phyloP scores from a whole-genome alignment of 257 asterid species.

The Scutellaria minor region DNA sequence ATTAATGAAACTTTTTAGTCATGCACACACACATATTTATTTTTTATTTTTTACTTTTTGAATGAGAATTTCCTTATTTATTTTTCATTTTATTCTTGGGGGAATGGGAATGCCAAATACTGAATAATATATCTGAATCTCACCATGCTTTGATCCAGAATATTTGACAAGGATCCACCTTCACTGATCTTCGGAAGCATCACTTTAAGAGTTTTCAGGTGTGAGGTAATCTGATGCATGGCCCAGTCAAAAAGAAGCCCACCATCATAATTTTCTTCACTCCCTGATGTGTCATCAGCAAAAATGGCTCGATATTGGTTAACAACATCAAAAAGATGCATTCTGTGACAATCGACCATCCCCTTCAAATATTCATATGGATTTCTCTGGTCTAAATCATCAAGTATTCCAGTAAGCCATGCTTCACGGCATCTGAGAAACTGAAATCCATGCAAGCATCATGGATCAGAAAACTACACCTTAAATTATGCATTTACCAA shows the following conservation, averaged over 20 bases:
- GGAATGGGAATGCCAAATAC: neutral
- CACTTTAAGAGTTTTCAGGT: slow-evolving; percentile 78
- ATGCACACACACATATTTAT: neutral
- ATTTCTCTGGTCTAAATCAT: slow-evolving; percentile 93
- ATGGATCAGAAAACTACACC: slow-evolving; percentile 38
- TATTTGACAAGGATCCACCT: slow-evolving; percentile 94
- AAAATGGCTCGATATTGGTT: slow-evolving; percentile 98
- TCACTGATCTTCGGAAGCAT: slow-evolving; percentile 97
- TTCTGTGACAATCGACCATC: slow-evolving; percentile 87
- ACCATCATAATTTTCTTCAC: slow-evolving; percentile 94
- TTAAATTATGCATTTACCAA: neutral
- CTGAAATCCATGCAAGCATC: slow-evolving; percentile 47
- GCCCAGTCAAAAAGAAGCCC: slow-evolving; percentile 99
- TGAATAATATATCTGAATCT: slow-evolving; percentile 41
- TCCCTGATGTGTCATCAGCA: slow-evolving; percentile 91
- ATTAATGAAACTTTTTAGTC: neutral
- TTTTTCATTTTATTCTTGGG: neutral
- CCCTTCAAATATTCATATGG: slow-evolving; percentile 96
- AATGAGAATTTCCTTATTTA: neutral
- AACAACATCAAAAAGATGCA: slow-evolving; percentile 95
- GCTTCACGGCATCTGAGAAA: slow-evolving; percentile 96
- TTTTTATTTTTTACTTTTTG: neutral
- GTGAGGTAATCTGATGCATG: slow-evolving; percentile 90
- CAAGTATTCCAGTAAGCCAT: slow-evolving; percentile 93
- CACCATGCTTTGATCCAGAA: slow-evolving; percentile 97